phyloP scores from a whole-genome alignment of 1,139 yeast genomes.

The Saccharomyces hybrid region DNA sequence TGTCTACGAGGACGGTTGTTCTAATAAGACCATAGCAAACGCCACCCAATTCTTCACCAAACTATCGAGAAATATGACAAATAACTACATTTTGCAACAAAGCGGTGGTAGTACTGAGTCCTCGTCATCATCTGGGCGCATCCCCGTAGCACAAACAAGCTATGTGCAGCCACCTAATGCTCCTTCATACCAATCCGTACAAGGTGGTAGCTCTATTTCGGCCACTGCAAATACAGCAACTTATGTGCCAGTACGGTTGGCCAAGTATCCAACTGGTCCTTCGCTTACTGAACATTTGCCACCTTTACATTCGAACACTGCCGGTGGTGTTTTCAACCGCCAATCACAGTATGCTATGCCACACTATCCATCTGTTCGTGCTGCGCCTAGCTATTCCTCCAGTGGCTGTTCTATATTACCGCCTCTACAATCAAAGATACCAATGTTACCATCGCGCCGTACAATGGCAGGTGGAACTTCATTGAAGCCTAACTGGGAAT shows the following conservation, averaged over 20 bases:
- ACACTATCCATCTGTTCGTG: neutral
- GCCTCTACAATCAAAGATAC: conserved; percentile 7
- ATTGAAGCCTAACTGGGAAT: conserved; percentile 4
- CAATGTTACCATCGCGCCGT: conserved; percentile 2
- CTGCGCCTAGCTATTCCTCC: conserved; percentile 2
- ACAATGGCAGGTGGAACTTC: neutral
- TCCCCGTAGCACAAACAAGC: neutral
- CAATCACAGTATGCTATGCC: conserved; percentile 1
- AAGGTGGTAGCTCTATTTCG: neutral
- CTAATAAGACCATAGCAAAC: conserved; percentile 11
- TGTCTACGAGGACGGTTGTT: neutral
- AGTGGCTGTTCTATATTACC: conserved; percentile 5
- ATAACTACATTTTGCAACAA: conserved; percentile 1
- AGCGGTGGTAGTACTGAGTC: conserved; percentile 3
- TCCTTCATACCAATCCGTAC: neutral
- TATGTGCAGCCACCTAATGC: neutral
- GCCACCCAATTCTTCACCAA: conserved; percentile 21
- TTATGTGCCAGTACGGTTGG: neutral
- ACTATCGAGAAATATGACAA: conserved; percentile 23
- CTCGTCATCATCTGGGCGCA: neutral
- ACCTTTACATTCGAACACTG: neutral
- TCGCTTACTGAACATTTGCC: neutral
- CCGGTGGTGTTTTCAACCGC: conserved; percentile 2
- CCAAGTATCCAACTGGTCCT: neutral
- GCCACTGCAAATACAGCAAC: neutral